Conservation (phyloP, 352 stramenopile species). For the Phytopythium cucurbitacearum region DNA sequence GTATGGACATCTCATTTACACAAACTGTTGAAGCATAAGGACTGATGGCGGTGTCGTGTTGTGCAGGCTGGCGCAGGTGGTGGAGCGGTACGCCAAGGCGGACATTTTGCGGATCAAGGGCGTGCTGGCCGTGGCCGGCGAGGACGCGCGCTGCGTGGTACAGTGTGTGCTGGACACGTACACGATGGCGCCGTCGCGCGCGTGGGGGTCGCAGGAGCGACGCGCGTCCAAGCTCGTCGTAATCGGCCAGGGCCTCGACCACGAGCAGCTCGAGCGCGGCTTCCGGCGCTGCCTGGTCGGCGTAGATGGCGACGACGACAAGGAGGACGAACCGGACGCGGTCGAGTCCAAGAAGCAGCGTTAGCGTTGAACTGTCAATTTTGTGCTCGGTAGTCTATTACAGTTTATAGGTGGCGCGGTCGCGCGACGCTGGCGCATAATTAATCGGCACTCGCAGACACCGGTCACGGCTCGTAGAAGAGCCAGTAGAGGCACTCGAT, state of each 20-base stretch:
- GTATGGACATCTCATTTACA: slow-evolving; percentile 12
- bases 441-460: neutral
- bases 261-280: slow-evolving; percentile 27
- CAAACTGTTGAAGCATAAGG: neutral
- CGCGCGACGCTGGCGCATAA: neutral
- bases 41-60: neutral
- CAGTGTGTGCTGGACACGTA: slow-evolving; percentile 76
- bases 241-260: slow-evolving; percentile 58
- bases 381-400: neutral
- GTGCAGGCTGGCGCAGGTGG: slow-evolving; percentile 38
- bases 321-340: neutral
- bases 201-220: slow-evolving; percentile 28
- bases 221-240: slow-evolving; percentile 53
- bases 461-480: slow-evolving; percentile 17
- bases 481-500: slow-evolving; percentile 28
- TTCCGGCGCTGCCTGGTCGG: slow-evolving; percentile 41
- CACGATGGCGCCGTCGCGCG: slow-evolving; percentile 50
- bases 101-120: slow-evolving; percentile 68
- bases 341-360: slow-evolving; percentile 28
- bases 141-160: slow-evolving; percentile 47
- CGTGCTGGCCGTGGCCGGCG: slow-evolving; percentile 41
- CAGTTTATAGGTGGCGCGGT: neutral
- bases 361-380: slow-evolving; percentile 5
- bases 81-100: slow-evolving; percentile 46
- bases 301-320: neutral